Evolutionary conservation across 2,329 filamentous ascomycete species (phyloP).

Genomic region (Capronia coronata): DNA sequence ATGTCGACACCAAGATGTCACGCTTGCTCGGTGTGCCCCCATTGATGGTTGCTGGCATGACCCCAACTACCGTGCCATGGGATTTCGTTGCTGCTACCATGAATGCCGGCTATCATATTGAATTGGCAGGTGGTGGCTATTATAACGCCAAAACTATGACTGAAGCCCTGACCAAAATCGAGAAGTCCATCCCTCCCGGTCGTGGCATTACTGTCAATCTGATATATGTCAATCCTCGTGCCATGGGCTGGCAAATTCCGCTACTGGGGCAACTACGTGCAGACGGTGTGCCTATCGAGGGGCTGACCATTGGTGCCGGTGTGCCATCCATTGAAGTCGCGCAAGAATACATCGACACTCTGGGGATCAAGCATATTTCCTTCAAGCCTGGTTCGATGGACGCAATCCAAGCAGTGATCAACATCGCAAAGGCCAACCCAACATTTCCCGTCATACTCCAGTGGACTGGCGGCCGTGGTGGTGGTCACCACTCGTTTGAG

Average conservation of each 20-base stretch:
- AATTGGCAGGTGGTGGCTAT: slow-evolving; percentile 84
- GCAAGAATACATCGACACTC: slow-evolving; percentile 86
- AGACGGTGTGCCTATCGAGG: slow-evolving; percentile 84
- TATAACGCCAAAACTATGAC: slow-evolving; percentile 79
- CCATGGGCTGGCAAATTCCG: slow-evolving; percentile 90
- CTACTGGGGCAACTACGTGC: slow-evolving; percentile 71
- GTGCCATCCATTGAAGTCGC: slow-evolving; percentile 90
- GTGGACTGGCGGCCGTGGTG: slow-evolving; percentile 90
- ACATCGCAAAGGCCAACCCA: slow-evolving; percentile 90
- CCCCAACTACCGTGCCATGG: slow-evolving; percentile 79
- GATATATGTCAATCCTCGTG: slow-evolving; percentile 83
- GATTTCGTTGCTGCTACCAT: slow-evolving; percentile 89
- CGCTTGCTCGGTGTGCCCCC: slow-evolving; percentile 76
- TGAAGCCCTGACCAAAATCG: slow-evolving; percentile 74
- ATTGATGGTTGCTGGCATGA: slow-evolving; percentile 90
- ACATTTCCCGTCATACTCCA: slow-evolving; percentile 88
- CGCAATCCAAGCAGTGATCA: slow-evolving; percentile 81
- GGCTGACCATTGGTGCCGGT: slow-evolving; percentile 85
- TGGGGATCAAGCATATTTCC: slow-evolving; percentile 84
- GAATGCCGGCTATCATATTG: slow-evolving; percentile 91
- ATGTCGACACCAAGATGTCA: slow-evolving; percentile 95
- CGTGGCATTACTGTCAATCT: slow-evolving; percentile 84
- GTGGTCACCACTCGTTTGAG: slow-evolving; percentile 90
- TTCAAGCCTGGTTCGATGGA: slow-evolving; percentile 92
- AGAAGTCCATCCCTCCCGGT: slow-evolving; percentile 73